A percentile compares a stretch with the other conserved stretches of the same genome.
These are phyloP conservation scores for Suillus alpinus DNA, from an alignment of 768 basidiomycete species.

Conservation along the genomic window DNA sequence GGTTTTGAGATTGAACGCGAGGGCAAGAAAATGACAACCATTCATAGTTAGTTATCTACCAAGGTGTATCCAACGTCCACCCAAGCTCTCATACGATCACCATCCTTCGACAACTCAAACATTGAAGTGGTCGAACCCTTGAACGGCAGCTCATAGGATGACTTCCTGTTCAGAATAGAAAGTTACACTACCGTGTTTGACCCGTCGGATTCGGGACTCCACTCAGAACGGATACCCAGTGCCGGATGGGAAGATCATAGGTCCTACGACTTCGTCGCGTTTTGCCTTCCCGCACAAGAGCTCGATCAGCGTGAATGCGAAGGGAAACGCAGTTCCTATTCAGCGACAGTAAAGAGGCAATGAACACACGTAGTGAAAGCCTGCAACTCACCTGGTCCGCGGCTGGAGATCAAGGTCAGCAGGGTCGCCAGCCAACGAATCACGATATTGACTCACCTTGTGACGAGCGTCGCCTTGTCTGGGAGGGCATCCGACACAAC, in stretches of 20 bases:
- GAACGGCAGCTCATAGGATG: not conserved
- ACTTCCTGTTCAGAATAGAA: not conserved
- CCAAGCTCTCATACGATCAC: constrained; percentile 48
- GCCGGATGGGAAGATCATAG: constrained; percentile 69
- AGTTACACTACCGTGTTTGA: not conserved
- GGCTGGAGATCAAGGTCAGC: constrained; percentile 37
- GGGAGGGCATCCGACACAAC: constrained; percentile 49
- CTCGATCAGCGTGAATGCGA: constrained; percentile 75
- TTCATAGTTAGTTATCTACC: not conserved
- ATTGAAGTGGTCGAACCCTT: not conserved
- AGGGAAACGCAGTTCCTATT: constrained; percentile 71
- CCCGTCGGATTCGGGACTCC: not conserved
- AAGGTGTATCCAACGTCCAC: constrained; percentile 41
- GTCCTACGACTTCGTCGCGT: constrained; percentile 55
- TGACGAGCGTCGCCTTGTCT: constrained; percentile 55
- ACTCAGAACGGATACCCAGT: constrained; percentile 39
- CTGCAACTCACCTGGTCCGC: constrained; percentile 59
- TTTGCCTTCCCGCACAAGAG: constrained; percentile 62
- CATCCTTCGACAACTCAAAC: constrained; percentile 23
- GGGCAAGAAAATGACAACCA: not conserved
- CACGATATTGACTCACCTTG: constrained; percentile 49
- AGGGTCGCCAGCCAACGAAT: not conserved
- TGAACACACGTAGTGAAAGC: not conserved
- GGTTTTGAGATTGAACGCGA: no score
- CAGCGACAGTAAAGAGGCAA: not conserved